Evolutionary conservation across 345 rosid species (phyloP), one percentile per base, ranked within the genome.

Genomic region (Arabis alpina): DNA sequence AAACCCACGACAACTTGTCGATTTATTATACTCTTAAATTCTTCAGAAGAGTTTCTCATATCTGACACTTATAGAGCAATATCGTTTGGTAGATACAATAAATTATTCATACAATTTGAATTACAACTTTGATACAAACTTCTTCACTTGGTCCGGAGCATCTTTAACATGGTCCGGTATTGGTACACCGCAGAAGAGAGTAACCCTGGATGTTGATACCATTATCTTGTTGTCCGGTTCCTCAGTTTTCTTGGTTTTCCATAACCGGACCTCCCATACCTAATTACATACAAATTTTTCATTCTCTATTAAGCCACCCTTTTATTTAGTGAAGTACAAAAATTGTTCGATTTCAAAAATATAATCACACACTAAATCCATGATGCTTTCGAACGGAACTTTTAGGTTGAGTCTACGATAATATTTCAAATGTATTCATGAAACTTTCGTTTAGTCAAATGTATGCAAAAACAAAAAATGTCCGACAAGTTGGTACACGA

Each of bases 191-290:
- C 84, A 75, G 5, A 82, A 19, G 51, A 90, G 88, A 23, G 92
- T 93, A 24, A 90, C 97, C 66, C 93, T 61, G 2, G 97, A 83
- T 25, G 93, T 82, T 4, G 93, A 80, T 37, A 87, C 76, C 82
- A 82, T 54, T 54, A 12, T 70, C 41, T 79, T 80, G 0, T 84
- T 54, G 36, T 78, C 80, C 16, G 68, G 52, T 3, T 81, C 77
- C 43, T 83, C 77, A 6, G 73, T 52, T 2, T 81, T 80, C 65
- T 84, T 71, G 6, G 79, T 71, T 80, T 87, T 93, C 89, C 86
- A 86, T 23, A 90, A 72, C 64, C 70, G 79, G 47, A 88, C 96
- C 75, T 93, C 96, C 98, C 98, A 93, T 4, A 90, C 96, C 98
- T 92, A 75, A 34, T 66, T 8, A 36, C 0, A 43, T 32, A 57